Conservation (phyloP, 169 alveolate genomes). For the Plasmodium ovale region DNA sequence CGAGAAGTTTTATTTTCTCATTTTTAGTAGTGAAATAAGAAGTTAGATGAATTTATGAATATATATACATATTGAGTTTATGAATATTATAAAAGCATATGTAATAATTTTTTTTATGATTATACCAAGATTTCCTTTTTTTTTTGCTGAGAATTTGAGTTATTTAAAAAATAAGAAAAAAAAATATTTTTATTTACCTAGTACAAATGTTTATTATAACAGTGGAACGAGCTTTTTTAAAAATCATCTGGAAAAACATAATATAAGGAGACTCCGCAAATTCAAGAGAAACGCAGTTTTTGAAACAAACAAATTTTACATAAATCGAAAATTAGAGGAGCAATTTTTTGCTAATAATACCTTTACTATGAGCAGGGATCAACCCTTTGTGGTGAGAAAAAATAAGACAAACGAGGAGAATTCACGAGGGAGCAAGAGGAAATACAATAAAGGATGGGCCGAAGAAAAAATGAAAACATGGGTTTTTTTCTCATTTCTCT, state of each 20-base stretch:
- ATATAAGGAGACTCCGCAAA: constrained; percentile 1
- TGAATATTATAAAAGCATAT: constrained; percentile 16
- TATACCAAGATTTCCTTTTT: background rate
- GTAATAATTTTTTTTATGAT: constrained; percentile 19
- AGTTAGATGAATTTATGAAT: background rate
- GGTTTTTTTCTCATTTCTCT: background rate
- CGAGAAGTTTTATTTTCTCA: background rate
- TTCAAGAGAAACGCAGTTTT: background rate
- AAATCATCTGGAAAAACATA: constrained; percentile 3
- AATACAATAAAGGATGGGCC: background rate
- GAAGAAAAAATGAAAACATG: background rate
- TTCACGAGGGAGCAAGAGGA: constrained; percentile 1
- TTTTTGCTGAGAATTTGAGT: constrained; percentile 9
- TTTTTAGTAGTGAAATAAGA: background rate
- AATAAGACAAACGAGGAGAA: background rate
- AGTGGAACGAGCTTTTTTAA: background rate
- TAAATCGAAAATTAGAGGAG: constrained; percentile 4
- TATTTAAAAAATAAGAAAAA: constrained; percentile 8
- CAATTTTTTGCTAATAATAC: constrained; percentile 39
- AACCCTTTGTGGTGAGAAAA: constrained; percentile 66
- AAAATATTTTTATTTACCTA: background rate
- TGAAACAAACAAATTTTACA: constrained; percentile 9
- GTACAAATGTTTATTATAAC: constrained; percentile 46
- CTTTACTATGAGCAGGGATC: constrained; percentile 44
- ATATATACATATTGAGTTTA: constrained; percentile 10